phyloP scores from a whole-genome alignment of 2,329 filamentous ascomycete genomes.

The Colletotrichum acutatum region DNA sequence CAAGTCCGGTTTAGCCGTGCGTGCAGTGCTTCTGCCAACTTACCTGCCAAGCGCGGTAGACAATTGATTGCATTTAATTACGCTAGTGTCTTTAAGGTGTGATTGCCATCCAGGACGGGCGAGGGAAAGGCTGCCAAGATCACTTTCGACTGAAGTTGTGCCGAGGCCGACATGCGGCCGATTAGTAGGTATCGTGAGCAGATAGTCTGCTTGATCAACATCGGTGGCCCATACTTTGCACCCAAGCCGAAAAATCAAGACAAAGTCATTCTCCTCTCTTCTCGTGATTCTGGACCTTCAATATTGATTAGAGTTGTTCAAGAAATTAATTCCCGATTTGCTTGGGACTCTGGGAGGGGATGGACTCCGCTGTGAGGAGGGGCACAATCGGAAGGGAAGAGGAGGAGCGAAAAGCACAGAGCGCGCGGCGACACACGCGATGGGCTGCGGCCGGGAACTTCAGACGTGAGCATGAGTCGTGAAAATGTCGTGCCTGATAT shows the following conservation, averaged over 20 bases:
- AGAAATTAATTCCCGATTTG: conserved; percentile 27
- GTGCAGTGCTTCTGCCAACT: background rate
- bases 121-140: background rate
- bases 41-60: background rate
- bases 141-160: background rate
- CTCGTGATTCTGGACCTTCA: background rate
- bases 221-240: background rate
- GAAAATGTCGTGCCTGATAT: conserved; percentile 3
- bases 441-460: background rate
- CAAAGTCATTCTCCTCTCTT: background rate
- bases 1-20: conserved; percentile 12
- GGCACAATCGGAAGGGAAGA: background rate
- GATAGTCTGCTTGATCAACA: background rate
- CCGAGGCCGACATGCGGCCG: background rate
- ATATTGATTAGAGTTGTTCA: conserved; percentile 20
- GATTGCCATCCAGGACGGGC: background rate
- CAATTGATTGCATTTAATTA: conserved; percentile 5
- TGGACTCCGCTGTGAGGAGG: conserved; percentile 23
- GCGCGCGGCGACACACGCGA: background rate
- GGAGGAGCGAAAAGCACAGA: conserved; percentile 15
- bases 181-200: background rate
- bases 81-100: background rate
- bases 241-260: background rate
- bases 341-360: background rate
- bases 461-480: conserved; percentile 16